These are phyloP conservation scores for Suillus occidentalis DNA, from an alignment of 768 basidiomycete species.

Conservation along the genomic window DNA sequence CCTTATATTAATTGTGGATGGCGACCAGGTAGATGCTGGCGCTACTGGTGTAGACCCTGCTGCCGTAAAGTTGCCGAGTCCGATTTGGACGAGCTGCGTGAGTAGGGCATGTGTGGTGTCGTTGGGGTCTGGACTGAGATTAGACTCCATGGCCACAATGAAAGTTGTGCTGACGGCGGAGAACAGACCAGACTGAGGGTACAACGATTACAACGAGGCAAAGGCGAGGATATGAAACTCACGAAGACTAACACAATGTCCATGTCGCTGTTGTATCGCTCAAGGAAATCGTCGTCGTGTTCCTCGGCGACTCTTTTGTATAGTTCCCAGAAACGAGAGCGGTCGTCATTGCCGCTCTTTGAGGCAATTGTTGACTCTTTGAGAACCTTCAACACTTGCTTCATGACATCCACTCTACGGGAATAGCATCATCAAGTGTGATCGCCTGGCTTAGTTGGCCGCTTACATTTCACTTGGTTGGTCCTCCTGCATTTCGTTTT, in stretches of 20 bases:
- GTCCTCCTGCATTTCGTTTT: neutral
- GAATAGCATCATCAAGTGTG: neutral
- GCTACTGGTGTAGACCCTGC: neutral
- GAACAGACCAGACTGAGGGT: conserved; percentile 13
- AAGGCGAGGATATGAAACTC: neutral
- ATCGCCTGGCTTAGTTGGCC: neutral
- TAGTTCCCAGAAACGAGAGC: conserved; percentile 12
- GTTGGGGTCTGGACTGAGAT: conserved; percentile 11
- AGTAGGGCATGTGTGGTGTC: conserved; percentile 14
- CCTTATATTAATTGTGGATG: neutral
- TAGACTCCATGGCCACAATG: conserved; percentile 10
- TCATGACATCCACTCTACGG: neutral
- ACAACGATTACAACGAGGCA: neutral
- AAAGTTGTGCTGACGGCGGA: conserved; percentile 15
- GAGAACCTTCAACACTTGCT: neutral
- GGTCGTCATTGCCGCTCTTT: neutral
- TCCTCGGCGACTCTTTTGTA: conserved; percentile 13
- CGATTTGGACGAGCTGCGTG: conserved; percentile 10
- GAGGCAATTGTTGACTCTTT: neutral
- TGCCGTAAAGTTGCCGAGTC: conserved; percentile 1
- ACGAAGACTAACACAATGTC: conserved; percentile 24
- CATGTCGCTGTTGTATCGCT: conserved; percentile 15
- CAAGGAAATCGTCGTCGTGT: conserved; percentile 17
- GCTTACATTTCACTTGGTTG: neutral
- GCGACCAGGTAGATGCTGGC: conserved; percentile 1